Evolutionary conservation across 768 basidiomycete species (phyloP).

Genomic region (Tulasnella sp.): DNA sequence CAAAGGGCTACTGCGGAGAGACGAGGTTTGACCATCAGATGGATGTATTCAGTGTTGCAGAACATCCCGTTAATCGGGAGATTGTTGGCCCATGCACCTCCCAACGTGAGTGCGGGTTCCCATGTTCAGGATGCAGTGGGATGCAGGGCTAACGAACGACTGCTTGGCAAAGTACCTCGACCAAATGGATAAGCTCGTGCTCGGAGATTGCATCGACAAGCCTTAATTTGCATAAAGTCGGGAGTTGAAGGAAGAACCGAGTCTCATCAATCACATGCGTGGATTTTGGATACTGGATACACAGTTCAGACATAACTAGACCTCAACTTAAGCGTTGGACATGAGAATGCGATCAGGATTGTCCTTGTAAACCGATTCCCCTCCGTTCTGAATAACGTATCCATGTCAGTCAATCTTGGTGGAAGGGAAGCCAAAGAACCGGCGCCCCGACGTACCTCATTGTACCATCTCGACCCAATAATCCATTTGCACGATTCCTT

Average conservation of each 20-base stretch:
- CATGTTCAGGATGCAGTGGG: background rate
- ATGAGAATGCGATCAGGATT: constrained; percentile 6
- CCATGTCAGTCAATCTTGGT: background rate
- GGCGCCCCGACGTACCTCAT: background rate
- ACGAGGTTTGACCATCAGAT: constrained; percentile 6
- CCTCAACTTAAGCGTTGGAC: background rate
- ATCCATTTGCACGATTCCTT: constrained; percentile 9
- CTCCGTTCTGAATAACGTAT: background rate
- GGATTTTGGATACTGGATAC: background rate
- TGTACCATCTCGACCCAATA: constrained; percentile 3
- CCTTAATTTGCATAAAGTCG: background rate
- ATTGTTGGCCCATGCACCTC: constrained; percentile 29
- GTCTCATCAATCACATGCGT: background rate
- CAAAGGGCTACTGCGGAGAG: background rate
- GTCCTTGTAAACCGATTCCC: background rate
- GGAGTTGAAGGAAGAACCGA: background rate
- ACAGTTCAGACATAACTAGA: background rate
- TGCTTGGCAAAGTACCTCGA: background rate
- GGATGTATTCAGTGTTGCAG: constrained; percentile 17
- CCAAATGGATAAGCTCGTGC: constrained; percentile 1
- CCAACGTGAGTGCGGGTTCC: background rate
- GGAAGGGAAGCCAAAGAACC: background rate
- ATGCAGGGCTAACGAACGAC: background rate
- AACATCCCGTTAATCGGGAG: constrained; percentile 35
- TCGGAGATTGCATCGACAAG: background rate